Evolutionary conservation across 192 early-diverging fungal genomes (phyloP).

Genomic region (Coemansia nantahalensis): DNA sequence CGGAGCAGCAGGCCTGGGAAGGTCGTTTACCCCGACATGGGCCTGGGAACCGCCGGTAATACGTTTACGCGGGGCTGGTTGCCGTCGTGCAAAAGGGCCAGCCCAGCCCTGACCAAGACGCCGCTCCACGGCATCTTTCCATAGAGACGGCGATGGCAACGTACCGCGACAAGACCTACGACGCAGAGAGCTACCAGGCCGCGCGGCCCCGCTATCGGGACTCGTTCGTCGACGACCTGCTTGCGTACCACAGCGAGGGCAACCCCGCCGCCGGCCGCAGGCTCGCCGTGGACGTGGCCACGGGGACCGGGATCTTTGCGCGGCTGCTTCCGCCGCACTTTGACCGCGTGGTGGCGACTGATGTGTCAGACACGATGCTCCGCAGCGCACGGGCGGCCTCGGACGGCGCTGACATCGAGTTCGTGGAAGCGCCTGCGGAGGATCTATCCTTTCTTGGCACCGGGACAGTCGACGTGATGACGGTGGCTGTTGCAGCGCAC

Average conservation of each 20-base stretch:
- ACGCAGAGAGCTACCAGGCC: conserved; percentile 29
- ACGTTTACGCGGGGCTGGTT: no score
- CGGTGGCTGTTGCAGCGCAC: conserved; percentile 43
- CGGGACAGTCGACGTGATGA: conserved; percentile 37
- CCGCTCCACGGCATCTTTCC: no score
- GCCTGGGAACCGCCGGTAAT: no score
- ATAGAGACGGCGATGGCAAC: conserved; percentile 26
- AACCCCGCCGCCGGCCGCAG: conserved; percentile 21
- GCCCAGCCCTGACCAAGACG: no score
- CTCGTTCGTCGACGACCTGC: conserved; percentile 23
- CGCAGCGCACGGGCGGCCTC: conserved; percentile 26
- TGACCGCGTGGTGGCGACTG: conserved; percentile 31
- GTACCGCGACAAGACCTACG: conserved; percentile 17
- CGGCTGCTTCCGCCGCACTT: conserved; percentile 25
- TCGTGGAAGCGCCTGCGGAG: conserved; percentile 30
- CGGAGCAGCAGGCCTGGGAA: no score
- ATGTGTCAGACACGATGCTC: conserved; percentile 45
- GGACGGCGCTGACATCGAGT: conserved; percentile 10
- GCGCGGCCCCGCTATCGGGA: conserved; percentile 36
- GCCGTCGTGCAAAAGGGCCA: neutral
- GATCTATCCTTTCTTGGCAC: conserved; percentile 14
- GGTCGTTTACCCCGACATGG: no score
- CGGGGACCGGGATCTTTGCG: conserved; percentile 51
- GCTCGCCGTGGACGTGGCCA: conserved; percentile 49
- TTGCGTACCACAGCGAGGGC: conserved; percentile 26